Percentiles rank a stretch among this genome's conserved stretches.
These are phyloP conservation scores for Podila horticola DNA, from an alignment of 192 early-diverging fungal genomes.

Conservation along the genomic window DNA sequence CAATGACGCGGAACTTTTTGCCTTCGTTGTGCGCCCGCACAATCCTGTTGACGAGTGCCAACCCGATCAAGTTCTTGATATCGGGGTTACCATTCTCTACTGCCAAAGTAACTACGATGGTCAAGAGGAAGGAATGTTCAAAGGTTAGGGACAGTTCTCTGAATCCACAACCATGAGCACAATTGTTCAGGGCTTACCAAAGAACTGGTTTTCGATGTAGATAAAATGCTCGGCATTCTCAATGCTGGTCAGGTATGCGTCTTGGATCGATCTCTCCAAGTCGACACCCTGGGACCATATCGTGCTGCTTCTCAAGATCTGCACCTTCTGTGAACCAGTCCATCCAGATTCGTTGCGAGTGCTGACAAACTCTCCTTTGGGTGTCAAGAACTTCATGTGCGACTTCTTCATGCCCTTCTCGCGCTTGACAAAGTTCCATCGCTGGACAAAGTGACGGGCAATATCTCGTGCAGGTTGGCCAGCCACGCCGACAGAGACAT, in stretches of 20 bases:
- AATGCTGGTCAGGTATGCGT: constrained; percentile 84
- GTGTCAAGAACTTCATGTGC: constrained; percentile 73
- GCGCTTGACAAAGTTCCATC: constrained; percentile 92
- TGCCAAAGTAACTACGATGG: constrained; percentile 57
- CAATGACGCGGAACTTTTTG: constrained; percentile 82
- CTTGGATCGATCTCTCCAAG: constrained; percentile 77
- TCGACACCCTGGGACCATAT: constrained; percentile 78
- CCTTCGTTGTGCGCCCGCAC: constrained; percentile 70
- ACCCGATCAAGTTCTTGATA: constrained; percentile 86
- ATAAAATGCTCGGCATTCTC: constrained; percentile 83
- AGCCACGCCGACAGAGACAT: constrained; percentile 80
- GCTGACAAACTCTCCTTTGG: constrained; percentile 79
- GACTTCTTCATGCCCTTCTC: constrained; percentile 69
- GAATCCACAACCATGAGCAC: background rate
- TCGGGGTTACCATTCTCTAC: constrained; percentile 54
- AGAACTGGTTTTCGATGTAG: constrained; percentile 98
- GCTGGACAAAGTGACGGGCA: constrained; percentile 88
- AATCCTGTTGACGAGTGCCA: constrained; percentile 83
- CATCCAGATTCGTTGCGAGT: constrained; percentile 65
- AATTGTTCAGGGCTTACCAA: constrained; percentile 60
- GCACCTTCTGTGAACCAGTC: constrained; percentile 74
- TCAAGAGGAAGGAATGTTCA: background rate
- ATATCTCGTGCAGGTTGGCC: constrained; percentile 86
- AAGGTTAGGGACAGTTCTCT: background rate
- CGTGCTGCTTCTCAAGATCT: constrained; percentile 75